phyloP scores from a whole-genome alignment of 2,329 filamentous ascomycete genomes.

The Colletotrichum destructivum region DNA sequence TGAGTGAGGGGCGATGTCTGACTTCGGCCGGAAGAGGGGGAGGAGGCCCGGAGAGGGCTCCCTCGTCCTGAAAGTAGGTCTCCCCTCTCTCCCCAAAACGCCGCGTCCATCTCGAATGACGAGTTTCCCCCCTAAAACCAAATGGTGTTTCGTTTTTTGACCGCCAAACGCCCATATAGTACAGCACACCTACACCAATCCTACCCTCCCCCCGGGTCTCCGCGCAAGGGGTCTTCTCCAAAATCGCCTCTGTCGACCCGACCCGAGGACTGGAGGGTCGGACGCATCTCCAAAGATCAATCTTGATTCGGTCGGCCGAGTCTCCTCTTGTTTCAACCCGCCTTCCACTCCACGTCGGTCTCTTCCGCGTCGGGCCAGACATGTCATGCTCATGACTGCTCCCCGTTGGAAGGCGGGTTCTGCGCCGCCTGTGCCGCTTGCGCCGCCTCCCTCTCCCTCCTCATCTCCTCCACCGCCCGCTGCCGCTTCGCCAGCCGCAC shows the following conservation, averaged over 20 bases:
- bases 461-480: slow-evolving; percentile 83
- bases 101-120: slow-evolving; percentile 26
- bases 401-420: slow-evolving; percentile 47
- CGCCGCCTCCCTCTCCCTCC: slow-evolving; percentile 57
- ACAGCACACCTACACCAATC: slow-evolving; percentile 18
- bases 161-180: slow-evolving; percentile 40
- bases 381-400: slow-evolving; percentile 40
- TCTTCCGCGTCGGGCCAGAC: background rate
- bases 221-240: background rate
- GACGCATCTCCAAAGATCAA: background rate
- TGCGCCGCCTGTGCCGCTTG: slow-evolving; percentile 50
- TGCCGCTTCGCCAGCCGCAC: slow-evolving; percentile 75
- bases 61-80: slow-evolving; percentile 5
- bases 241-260: background rate
- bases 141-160: slow-evolving; percentile 32
- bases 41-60: slow-evolving; percentile 9
- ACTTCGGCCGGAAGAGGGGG: background rate
- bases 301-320: background rate
- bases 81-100: slow-evolving; percentile 26
- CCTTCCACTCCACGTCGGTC: background rate
- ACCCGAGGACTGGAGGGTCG: background rate
- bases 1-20: slow-evolving; percentile 34
- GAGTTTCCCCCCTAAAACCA: slow-evolving; percentile 36
- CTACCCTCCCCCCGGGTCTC: background rate
- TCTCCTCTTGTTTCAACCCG: background rate